A percentile compares a stretch with the other conserved stretches of the same genome.
phyloP scores from a whole-genome alignment of 345 rosid genomes.

The Salix viminalis region DNA sequence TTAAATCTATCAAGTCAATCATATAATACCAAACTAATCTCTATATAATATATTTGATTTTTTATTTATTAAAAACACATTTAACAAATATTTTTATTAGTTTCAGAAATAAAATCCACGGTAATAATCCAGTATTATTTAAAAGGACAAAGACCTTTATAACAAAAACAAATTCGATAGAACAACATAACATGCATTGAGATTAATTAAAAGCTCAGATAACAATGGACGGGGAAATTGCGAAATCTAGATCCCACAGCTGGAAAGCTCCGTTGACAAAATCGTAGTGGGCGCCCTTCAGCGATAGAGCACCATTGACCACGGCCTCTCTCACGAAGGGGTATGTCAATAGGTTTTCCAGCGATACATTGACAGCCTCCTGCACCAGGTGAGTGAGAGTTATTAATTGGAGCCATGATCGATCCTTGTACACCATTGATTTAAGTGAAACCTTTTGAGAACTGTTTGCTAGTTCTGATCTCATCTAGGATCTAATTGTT shows the following conservation, averaged over 20 bases:
- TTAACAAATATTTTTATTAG: no score
- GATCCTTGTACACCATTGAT: no score
- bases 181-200: not conserved
- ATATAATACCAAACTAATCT: no score
- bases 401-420: not conserved
- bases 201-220: not conserved
- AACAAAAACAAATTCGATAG: not conserved
- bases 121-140: no score
- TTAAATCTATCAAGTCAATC: no score
- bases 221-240: not conserved
- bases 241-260: slow-evolving; percentile 59
- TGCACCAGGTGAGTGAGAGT: slow-evolving; percentile 16
- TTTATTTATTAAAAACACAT: no score
- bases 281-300: slow-evolving; percentile 32
- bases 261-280: slow-evolving; percentile 48
- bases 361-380: slow-evolving; percentile 35
- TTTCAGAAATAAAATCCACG: no score
- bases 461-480: not conserved
- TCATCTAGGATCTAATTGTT: no score
- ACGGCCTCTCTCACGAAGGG: slow-evolving; percentile 34
- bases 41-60: no score
- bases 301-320: slow-evolving; percentile 6
- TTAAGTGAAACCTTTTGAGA: no score
- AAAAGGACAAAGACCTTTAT: no score
- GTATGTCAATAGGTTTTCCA: slow-evolving; percentile 31